Evolutionary conservation across 257 asterid species (phyloP).

Genomic region (Echites panduratus): DNA sequence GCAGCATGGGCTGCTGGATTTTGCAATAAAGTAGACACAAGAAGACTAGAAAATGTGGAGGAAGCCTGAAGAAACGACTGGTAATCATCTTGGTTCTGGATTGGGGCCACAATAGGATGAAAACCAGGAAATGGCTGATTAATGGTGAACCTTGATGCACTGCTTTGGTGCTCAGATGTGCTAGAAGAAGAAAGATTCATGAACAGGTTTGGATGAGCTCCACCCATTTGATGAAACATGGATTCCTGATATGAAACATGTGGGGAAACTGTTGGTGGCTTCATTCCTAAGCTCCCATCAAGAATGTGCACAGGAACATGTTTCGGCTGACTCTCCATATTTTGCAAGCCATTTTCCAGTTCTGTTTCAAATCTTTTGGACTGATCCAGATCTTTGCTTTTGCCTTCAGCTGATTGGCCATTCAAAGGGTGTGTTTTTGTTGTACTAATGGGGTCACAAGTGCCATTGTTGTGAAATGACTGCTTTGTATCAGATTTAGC

Average conservation of each 20-base stretch:
- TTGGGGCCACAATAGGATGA: conserved; percentile 55
- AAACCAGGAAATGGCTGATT: conserved; percentile 55
- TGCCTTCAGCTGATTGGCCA: conserved; percentile 32
- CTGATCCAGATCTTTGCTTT: conserved; percentile 34
- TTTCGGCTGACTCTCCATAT: conserved; percentile 55
- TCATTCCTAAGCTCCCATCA: conserved; percentile 54
- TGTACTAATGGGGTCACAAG: conserved; percentile 27
- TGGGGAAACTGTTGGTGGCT: conserved; percentile 29
- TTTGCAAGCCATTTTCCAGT: conserved; percentile 36
- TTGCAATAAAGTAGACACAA: conserved; percentile 70
- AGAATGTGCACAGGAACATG: conserved; percentile 84
- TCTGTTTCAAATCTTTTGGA: conserved; percentile 30
- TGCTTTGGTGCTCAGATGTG: conserved; percentile 41
- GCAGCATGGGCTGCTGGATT: conserved; percentile 94
- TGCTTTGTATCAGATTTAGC: conserved; percentile 33
- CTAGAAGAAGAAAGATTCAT: conserved; percentile 43
- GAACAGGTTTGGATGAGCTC: conserved; percentile 39
- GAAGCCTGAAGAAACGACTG: conserved; percentile 55
- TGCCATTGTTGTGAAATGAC: conserved; percentile 33
- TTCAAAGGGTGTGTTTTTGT: conserved; percentile 29
- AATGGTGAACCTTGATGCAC: conserved; percentile 46
- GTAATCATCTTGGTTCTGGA: conserved; percentile 57
- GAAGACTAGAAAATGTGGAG: conserved; percentile 66
- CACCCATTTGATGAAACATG: conserved; percentile 36
- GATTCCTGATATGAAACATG: conserved; percentile 35